Evolutionary conservation across 176 grass and related monocot genomes (phyloP), one percentile per base, ranked within the genome.

Genomic region (Aegilops umbellulata): DNA sequence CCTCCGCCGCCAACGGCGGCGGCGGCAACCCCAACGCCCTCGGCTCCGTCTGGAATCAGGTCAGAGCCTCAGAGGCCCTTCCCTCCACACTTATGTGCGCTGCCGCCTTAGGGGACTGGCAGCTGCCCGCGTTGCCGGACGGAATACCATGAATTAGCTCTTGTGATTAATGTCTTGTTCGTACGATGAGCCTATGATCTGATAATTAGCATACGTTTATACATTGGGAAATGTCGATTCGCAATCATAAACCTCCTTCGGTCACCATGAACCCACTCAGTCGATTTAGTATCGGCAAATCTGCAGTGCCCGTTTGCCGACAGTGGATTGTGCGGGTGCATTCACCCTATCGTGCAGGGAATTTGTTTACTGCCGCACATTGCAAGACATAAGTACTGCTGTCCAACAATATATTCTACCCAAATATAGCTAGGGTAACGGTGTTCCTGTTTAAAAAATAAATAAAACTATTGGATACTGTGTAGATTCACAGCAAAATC

Each of bases 31-130:
- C 55, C 16, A 75, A 93, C 76, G 74, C 16, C 27, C 89, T 99
- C 44, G 97, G 97, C 74, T 99, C 97, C 76, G 97, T 91, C 36
- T 99, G 97, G 97, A 99, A 99, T 61, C 92, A 99, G 96, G 95
- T 95, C 14, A 23, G n/a, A 14, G 84, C 2, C 2, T 95, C 14
- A 23, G n/a, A 14, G 84, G 3, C 2, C 10, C 3, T 60, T 61
- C 41, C 24, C 86, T 16, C 51, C 2, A 15, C 49, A 14, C 2
- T 3, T 0, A 64, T 12, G 2, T 7, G 16, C n/a, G n/a, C 7
- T 32, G n/a, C 13, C 15, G 4, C 25, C 3, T 36, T 16, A n/a
- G 19, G 24, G 46, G 22, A 24, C 20, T 36, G 80, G 0, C 55
- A 20, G 8, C 65, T 20, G 22, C 42, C 47, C 19, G 53, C 17